Percentiles rank a stretch among this genome's conserved stretches.
phyloP scores from a whole-genome alignment of 371 early-diverging fungal genomes.

The Nematocida displodere region DNA sequence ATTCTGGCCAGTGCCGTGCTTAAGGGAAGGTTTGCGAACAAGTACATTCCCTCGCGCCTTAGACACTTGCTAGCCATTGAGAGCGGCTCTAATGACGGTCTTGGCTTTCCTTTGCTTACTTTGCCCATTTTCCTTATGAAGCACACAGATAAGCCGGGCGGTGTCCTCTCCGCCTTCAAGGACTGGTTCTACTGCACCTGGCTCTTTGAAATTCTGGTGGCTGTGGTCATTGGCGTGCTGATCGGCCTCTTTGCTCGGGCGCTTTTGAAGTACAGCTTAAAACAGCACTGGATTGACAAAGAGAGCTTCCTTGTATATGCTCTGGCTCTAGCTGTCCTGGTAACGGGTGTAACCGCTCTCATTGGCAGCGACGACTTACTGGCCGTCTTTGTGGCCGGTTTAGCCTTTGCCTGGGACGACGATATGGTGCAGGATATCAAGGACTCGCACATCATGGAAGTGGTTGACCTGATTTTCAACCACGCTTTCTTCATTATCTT shows the following conservation, averaged over 20 bases:
- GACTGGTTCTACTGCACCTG: constrained; percentile 55
- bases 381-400: constrained; percentile 79
- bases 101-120: constrained; percentile 75
- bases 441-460: constrained; percentile 78
- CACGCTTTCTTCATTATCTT: constrained; percentile 80
- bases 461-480: constrained; percentile 78
- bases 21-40: constrained; percentile 82
- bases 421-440: constrained; percentile 78
- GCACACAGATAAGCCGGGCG: constrained; percentile 6
- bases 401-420: constrained; percentile 72
- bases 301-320: constrained; percentile 76
- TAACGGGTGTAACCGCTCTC: constrained; percentile 71
- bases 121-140: constrained; percentile 66
- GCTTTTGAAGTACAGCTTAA: constrained; percentile 70
- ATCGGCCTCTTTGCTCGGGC: constrained; percentile 71
- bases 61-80: constrained; percentile 77
- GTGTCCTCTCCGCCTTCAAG: neutral
- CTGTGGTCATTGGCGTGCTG: constrained; percentile 71
- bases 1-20: constrained; percentile 83
- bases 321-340: constrained; percentile 74
- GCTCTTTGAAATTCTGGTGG: constrained; percentile 67
- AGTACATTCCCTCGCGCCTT: constrained; percentile 72
- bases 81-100: constrained; percentile 67
- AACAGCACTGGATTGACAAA: constrained; percentile 74
- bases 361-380: constrained; percentile 79